These are phyloP conservation scores for Acephala macrosclerotiorum DNA, from an alignment of 2,329 filamentous ascomycete species.

Conservation along the genomic window DNA sequence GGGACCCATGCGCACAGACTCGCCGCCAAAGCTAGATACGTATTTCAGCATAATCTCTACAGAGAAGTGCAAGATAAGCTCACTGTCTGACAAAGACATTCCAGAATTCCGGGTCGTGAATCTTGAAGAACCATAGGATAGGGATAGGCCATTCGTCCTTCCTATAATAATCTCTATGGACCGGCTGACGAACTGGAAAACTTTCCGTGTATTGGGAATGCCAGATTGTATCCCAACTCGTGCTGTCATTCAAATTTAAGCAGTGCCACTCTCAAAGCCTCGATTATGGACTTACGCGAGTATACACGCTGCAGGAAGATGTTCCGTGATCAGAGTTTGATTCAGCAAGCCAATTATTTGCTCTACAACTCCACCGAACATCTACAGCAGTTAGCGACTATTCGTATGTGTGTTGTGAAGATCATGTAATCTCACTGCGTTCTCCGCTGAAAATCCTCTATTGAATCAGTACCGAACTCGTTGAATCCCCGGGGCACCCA, in stretches of 20 bases:
- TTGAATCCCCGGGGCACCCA: not conserved
- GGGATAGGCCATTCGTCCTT: not conserved
- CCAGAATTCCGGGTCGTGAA: constrained; percentile 1
- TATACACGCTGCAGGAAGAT: not conserved
- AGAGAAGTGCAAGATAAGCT: not conserved
- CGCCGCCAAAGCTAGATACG: not conserved
- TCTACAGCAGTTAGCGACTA: not conserved
- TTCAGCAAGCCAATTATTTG: not conserved
- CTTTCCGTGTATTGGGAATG: not conserved
- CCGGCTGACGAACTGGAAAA: not conserved
- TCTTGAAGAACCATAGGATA: not conserved
- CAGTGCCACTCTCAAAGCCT: not conserved
- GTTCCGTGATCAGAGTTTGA: not conserved
- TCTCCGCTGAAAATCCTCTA: constrained; percentile 6
- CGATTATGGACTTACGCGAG: not conserved
- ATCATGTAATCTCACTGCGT: not conserved
- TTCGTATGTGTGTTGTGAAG: not conserved
- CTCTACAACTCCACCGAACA: not conserved
- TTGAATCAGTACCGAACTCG: not conserved
- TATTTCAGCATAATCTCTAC: not conserved
- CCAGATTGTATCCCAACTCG: not conserved
- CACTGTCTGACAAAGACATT: not conserved
- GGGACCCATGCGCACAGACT: not conserved
- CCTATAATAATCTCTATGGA: not conserved
- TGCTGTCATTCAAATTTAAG: not conserved